Conservation (phyloP, 2,329 filamentous ascomycete genomes). For the Colletotrichum spinosum region DNA sequence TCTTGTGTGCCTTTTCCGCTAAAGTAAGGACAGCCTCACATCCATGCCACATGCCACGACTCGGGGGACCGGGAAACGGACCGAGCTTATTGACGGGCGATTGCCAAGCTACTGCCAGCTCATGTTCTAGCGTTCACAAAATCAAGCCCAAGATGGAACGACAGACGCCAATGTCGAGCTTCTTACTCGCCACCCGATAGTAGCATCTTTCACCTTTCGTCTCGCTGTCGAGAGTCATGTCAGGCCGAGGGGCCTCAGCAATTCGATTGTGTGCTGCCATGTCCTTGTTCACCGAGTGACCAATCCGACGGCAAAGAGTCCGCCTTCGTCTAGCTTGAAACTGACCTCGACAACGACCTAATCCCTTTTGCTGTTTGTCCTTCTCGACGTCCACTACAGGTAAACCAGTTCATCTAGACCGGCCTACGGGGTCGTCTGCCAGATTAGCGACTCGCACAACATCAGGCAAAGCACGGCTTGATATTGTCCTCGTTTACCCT, state of each 20-base stretch:
- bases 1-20: conserved; percentile 20
- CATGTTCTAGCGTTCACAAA: conserved; percentile 18
- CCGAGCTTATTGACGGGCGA: conserved; percentile 26
- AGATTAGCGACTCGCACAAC: conserved; percentile 18
- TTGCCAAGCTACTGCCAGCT: conserved; percentile 10
- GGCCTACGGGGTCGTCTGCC: background rate
- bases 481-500: conserved; percentile 1
- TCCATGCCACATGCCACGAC: conserved; percentile 6
- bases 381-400: background rate
- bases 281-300: conserved; percentile 10
- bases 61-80: conserved; percentile 25
- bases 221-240: conserved; percentile 6
- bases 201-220: conserved; percentile 2
- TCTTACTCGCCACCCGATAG: conserved; percentile 12
- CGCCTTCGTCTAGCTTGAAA: conserved; percentile 3
- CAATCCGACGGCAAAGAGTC: conserved; percentile 7
- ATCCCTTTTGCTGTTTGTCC: background rate
- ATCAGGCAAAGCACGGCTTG: conserved; percentile 5
- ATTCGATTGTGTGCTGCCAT: conserved; percentile 3
- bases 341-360: conserved; percentile 1
- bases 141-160: conserved; percentile 11
- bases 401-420: conserved; percentile 12
- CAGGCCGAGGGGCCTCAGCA: background rate
- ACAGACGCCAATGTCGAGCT: conserved; percentile 9
- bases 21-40: conserved; percentile 14